Evolutionary conservation across 2,329 filamentous ascomycete species (phyloP), one percentile per base, ranked within the genome.

Genomic region (Coleophoma cylindrospora): DNA sequence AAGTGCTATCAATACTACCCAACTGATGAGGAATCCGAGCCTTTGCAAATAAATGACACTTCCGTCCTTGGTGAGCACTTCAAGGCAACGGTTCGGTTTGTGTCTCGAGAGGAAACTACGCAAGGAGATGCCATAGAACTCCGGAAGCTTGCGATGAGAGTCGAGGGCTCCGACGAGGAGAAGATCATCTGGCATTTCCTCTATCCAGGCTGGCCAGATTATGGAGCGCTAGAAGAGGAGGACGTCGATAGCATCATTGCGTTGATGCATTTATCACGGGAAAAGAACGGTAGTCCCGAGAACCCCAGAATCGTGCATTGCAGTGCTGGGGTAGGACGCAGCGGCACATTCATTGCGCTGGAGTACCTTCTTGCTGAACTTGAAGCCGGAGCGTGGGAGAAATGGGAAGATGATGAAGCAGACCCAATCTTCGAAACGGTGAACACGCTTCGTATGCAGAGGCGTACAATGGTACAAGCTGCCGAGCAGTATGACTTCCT

Each of bases 1-100:
- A 96, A 96, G 68, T 97, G 92, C 69, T 89, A 81, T 57, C 88
- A 86, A 41, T 99, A 99, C 69, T 96, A 91, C 58, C 91, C 91
- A 0, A 68, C 75, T 48, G 68, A 72, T 40, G 65, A 75, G 14
- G 76, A 80, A 4, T 72, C 79, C 10, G 67, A 76, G 4, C 74
- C 74, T 58, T 44, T 75, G 62, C 68, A 72, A 45, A 68, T 89
- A 57, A 87, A 89, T 63, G 77, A 84, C 53, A 68, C 75, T 4
- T 77, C 86, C 55, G 77, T 82, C 53, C 86, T 86, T 60, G 76
- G 75, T 41, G 82, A 89, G 54, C 80, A 77, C 13, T 86, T 89
- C 69, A 72, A 79, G 40, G 89, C 86, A 12, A 79, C 76, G 14
- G 75, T 97, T 17, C 81, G 76, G 1, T 83, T 91, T 53, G 57